A percentile compares a stretch with the other conserved stretches of the same genome.
Conservation (phyloP, 2,329 filamentous ascomycete species). For the Akanthomyces lecanii region DNA sequence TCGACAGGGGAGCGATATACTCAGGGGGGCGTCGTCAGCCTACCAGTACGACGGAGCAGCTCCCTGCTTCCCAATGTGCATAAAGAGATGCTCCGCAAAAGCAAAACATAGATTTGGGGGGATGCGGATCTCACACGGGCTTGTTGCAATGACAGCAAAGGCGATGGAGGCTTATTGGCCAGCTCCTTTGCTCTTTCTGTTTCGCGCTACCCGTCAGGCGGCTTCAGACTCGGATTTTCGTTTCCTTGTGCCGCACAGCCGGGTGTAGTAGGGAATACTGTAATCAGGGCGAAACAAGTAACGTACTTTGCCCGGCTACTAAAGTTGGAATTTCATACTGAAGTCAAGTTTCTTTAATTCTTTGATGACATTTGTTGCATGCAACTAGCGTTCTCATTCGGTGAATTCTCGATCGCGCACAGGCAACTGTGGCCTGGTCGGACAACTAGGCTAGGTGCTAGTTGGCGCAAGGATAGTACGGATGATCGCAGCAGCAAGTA, state of each 20-base stretch:
- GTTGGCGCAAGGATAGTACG: too few relatives aligned
- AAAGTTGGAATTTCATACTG: too few relatives aligned
- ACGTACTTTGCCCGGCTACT: not conserved
- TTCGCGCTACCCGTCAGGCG: not conserved
- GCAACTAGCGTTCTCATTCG: too few relatives aligned
- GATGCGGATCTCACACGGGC: not conserved
- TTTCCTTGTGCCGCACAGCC: conserved; percentile 3
- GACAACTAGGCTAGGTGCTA: too few relatives aligned
- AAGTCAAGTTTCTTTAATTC: too few relatives aligned
- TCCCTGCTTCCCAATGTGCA: not conserved
- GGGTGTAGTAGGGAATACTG: not conserved
- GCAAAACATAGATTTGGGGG: not conserved
- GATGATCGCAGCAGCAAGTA: not conserved
- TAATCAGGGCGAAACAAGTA: not conserved
- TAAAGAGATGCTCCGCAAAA: not conserved
- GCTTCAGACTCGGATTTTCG: not conserved
- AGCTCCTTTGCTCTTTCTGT: not conserved
- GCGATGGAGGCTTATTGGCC: not conserved
- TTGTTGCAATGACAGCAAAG: not conserved
- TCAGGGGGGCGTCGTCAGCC: not conserved
- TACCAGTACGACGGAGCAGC: not conserved
- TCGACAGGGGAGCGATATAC: not conserved
- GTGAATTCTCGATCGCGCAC: too few relatives aligned
- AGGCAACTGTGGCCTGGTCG: too few relatives aligned
- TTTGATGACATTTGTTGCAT: too few relatives aligned